phyloP scores from a whole-genome alignment of 768 basidiomycete species.

The Strobilomyces dryophilus region DNA sequence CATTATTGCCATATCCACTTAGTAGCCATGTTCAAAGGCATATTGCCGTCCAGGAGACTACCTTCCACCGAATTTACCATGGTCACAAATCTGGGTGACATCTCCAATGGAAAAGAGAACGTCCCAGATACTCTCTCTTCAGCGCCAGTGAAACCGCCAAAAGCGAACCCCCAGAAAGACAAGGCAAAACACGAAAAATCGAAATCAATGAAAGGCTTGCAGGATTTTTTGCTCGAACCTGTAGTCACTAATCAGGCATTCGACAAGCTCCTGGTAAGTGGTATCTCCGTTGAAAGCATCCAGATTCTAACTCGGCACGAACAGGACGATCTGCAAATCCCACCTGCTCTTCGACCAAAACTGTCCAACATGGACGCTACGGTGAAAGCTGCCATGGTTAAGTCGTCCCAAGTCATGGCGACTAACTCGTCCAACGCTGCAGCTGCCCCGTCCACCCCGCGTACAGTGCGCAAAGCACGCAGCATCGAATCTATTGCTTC shows the following conservation, averaged over 20 bases:
- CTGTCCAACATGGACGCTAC: slow-evolving; percentile 76
- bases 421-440: slow-evolving; percentile 34
- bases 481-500: slow-evolving; percentile 70
- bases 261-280: slow-evolving; percentile 71
- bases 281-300: neutral
- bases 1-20: slow-evolving; percentile 1
- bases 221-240: slow-evolving; percentile 33
- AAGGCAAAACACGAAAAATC: slow-evolving; percentile 40
- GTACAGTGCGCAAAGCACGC: slow-evolving; percentile 60
- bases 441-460: slow-evolving; percentile 42
- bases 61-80: slow-evolving; percentile 71
- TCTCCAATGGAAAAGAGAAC: slow-evolving; percentile 65
- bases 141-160: slow-evolving; percentile 28
- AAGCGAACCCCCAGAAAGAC: slow-evolving; percentile 18
- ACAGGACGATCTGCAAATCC: slow-evolving; percentile 89
- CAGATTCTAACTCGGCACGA: slow-evolving; percentile 2
- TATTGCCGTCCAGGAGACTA: slow-evolving; percentile 65
- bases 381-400: slow-evolving; percentile 90
- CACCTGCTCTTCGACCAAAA: slow-evolving; percentile 70
- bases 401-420: slow-evolving; percentile 69
- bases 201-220: slow-evolving; percentile 40
- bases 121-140: slow-evolving; percentile 40
- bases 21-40: slow-evolving; percentile 71
- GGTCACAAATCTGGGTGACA: slow-evolving; percentile 51
- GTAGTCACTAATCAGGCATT: slow-evolving; percentile 65